Conservation (phyloP, 345 rosid species). For the Punica granatum region DNA sequence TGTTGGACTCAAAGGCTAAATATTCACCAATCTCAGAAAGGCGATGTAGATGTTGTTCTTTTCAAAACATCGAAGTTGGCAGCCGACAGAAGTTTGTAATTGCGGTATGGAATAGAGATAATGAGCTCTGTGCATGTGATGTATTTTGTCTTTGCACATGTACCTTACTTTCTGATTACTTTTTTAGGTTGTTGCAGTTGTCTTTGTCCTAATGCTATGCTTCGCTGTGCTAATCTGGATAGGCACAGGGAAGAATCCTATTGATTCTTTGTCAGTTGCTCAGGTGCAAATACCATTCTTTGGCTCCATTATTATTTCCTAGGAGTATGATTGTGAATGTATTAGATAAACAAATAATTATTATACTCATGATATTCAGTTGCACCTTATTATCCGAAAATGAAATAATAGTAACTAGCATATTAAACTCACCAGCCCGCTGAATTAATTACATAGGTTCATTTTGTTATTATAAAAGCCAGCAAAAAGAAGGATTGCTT, state of each 20-base stretch:
- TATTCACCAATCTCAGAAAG: constrained; percentile 26
- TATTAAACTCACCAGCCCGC: neutral
- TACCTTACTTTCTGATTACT: neutral
- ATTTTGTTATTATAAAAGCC: no score
- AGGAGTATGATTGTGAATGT: neutral
- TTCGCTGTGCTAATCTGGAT: constrained; percentile 52
- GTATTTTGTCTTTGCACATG: neutral
- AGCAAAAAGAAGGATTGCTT: neutral
- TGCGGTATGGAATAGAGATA: constrained; percentile 24
- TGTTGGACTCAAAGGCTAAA: constrained; percentile 34
- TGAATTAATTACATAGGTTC: neutral
- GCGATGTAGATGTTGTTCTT: constrained; percentile 37
- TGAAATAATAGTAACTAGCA: neutral
- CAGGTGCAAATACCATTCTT: constrained; percentile 22
- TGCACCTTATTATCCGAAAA: neutral
- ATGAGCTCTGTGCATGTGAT: neutral
- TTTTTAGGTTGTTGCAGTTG: constrained; percentile 33
- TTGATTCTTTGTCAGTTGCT: constrained; percentile 39
- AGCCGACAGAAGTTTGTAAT: constrained; percentile 54
- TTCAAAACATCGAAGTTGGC: constrained; percentile 40
- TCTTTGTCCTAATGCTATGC: constrained; percentile 39
- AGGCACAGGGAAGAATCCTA: constrained; percentile 39
- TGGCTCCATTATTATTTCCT: neutral
- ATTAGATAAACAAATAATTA: neutral
- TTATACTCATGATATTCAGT: neutral